Conservation (phyloP, 768 basidiomycete species). For the Macrolepiota fuliginosa region DNA sequence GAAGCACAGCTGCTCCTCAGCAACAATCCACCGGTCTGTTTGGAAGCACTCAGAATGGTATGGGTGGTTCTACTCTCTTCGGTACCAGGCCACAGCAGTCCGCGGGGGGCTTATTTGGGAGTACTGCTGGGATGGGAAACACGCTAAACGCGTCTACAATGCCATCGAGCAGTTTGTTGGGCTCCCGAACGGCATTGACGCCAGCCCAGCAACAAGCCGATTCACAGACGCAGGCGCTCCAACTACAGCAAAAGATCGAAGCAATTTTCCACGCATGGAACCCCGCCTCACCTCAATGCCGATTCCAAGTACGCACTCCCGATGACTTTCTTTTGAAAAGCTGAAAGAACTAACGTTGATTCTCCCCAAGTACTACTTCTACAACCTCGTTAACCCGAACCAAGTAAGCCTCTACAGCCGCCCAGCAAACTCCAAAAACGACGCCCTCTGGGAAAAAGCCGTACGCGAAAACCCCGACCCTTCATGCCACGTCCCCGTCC, state of each 20-base stretch:
- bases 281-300: conserved; percentile 61
- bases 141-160: conserved; percentile 30
- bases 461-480: conserved; percentile 80
- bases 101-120: conserved; percentile 18
- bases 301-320: conserved; percentile 66
- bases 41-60: conserved; percentile 19
- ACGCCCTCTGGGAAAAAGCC: conserved; percentile 76
- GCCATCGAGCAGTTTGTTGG: conserved; percentile 29
- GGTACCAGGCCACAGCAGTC: conserved; percentile 25
- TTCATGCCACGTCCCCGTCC: conserved; percentile 64
- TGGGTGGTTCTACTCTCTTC: conserved; percentile 8
- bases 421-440: conserved; percentile 70
- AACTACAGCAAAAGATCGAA: conserved; percentile 59
- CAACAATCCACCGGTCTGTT: conserved; percentile 15
- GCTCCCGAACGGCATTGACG: conserved; percentile 34
- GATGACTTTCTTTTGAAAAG: background rate
- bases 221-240: conserved; percentile 55
- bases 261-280: conserved; percentile 70
- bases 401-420: conserved; percentile 66
- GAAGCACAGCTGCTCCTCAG: conserved; percentile 27
- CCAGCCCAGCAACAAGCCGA: conserved; percentile 51
- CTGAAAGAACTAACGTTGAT: background rate
- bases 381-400: conserved; percentile 76
- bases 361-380: conserved; percentile 66
- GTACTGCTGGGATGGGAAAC: conserved; percentile 22